Conservation (phyloP, 2,329 filamentous ascomycete genomes). For the Stachybotrys chartarum region DNA sequence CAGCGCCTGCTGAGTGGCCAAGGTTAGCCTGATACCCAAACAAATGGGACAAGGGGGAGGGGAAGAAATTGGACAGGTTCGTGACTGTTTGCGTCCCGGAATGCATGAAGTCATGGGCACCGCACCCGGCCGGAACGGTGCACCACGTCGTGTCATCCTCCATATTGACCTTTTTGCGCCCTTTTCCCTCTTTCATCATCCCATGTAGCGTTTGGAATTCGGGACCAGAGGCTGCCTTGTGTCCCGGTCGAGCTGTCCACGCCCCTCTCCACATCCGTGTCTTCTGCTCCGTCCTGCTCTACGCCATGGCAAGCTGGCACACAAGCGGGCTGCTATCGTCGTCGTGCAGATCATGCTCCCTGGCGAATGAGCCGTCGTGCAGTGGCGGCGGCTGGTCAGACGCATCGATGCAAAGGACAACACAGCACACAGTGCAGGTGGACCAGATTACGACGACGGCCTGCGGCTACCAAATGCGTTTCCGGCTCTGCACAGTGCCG, state of each 20-base stretch:
- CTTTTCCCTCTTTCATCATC: background rate
- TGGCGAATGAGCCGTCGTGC: background rate
- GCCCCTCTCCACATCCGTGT: background rate
- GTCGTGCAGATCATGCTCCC: background rate
- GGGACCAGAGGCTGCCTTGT: background rate
- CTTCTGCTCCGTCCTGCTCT: background rate
- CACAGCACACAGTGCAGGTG: background rate
- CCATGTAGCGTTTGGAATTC: background rate
- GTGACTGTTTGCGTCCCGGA: slow-evolving; percentile 19
- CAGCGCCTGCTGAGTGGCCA: background rate
- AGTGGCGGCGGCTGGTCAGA: background rate
- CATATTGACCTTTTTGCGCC: background rate
- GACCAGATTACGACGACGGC: background rate
- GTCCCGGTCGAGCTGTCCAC: background rate
- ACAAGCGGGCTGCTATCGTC: background rate
- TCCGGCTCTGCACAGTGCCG: background rate
- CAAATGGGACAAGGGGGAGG: background rate
- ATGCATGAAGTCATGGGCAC: slow-evolving; percentile 26
- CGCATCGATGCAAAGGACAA: background rate
- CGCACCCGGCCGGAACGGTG: too few species aligned
- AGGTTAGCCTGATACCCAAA: background rate
- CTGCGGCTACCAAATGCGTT: background rate
- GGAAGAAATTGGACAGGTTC: slow-evolving; percentile 13
- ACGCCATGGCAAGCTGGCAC: background rate
- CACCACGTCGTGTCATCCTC: background rate